Percentiles rank a stretch among this genome's conserved stretches.
Evolutionary conservation across 1,139 yeast genomes (phyloP).

Genomic region (Diutina siamensis): DNA sequence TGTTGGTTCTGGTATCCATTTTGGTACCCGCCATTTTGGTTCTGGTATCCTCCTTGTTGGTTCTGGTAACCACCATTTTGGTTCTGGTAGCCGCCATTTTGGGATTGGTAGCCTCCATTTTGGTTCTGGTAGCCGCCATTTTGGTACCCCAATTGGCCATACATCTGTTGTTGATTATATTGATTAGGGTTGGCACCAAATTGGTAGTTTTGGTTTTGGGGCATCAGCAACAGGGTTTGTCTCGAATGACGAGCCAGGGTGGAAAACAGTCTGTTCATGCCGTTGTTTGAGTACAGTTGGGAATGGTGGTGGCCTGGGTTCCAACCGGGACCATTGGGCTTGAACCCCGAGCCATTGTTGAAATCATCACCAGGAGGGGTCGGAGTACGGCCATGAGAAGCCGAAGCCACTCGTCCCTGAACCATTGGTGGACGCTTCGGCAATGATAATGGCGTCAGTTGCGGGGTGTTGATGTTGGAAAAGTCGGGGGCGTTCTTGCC

Average conservation of each 20-base stretch:
- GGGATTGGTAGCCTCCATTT: no score
- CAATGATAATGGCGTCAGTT: constrained; percentile 4
- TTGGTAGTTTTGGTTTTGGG: neutral
- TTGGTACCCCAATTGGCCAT: neutral
- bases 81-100: neutral
- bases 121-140: neutral
- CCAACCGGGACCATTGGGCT: neutral
- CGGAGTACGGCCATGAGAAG: constrained; percentile 1
- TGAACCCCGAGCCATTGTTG: neutral
- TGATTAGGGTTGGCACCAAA: constrained; percentile 3
- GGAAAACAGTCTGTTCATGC: constrained; percentile 4
- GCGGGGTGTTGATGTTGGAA: constrained; percentile 12
- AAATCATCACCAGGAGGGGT: constrained; percentile 4
- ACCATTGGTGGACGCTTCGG: constrained; percentile 6
- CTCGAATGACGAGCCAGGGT: constrained; percentile 4
- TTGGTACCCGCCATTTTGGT: neutral
- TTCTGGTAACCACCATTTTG: constrained; percentile 1
- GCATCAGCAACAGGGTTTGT: constrained; percentile 5
- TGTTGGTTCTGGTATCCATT: neutral
- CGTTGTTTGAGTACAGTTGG: neutral
- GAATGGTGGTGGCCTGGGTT: constrained; percentile 3
- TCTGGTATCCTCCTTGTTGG: neutral
- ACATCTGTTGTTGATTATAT: neutral
- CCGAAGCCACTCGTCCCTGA: neutral
- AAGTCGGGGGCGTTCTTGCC: constrained; percentile 16